Base-by-base conservation (phyloP, 2,329 filamentous ascomycete species). In the Neodidymelliopsis sp. region DNA sequence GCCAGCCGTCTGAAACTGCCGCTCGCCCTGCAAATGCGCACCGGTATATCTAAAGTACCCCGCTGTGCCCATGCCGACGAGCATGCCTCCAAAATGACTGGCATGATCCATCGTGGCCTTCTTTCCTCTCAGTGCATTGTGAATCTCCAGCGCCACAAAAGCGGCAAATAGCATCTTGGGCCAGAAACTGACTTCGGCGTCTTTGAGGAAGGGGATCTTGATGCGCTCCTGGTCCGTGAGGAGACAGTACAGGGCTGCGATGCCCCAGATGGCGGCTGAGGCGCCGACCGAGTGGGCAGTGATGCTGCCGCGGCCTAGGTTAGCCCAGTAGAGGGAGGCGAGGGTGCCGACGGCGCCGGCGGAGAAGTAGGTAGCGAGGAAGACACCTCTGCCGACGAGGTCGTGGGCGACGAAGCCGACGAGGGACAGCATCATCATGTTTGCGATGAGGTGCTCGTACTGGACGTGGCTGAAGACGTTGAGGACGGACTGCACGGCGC, bases 391-490 rank as follows among this genome's bases (percentile, higher is more conserved):
- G 40, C 63, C 71, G 20, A 73, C 65, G 15, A 72, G 61, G 30
- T 73, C 68, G 54, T 68, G 66, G 38, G 62, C 66, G 1, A 57
- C 60, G 23, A 81, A 81, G 18, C 88, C 90, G 13, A 91, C 77
- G 62, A 89, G 75, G 76, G 80, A 86, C 4, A 93, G 75, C 29
- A 81, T 75, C 7, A 80, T 59, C 81, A 89, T 85, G 72, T 93
- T 93, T 30, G 78, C 66, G 18, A 78, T 15, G 2, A 73, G 45
- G 47, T 94, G 90, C 35, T 71, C 63, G 13, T 85, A 57, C 3
- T 71, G 74, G 43, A 88, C 82, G 74, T 94, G 90, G 15, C 85
- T 88, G 74, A 91, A 89, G 38, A 83, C 75, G 57, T 84, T 83
- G 24, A 84, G 83, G 20, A 93, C 63, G 53, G 89, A 70, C 54